Conservation (phyloP, 768 basidiomycete species). For the Lenzites betulinus region DNA sequence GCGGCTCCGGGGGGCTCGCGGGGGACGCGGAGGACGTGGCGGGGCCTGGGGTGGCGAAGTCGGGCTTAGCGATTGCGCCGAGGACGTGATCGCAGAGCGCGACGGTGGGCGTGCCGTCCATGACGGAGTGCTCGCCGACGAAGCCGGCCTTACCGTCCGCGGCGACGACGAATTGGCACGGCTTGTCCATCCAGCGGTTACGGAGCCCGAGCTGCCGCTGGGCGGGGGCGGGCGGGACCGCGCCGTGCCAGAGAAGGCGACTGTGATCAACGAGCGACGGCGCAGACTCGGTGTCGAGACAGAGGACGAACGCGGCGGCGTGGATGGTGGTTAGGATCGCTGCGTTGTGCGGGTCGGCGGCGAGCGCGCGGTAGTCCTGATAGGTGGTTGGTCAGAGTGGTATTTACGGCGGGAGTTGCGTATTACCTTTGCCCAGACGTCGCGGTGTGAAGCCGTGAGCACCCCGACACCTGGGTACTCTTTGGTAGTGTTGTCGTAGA, state of each 20-base stretch:
- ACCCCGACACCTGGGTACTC: slow-evolving; percentile 77
- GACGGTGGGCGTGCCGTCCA: slow-evolving; percentile 86
- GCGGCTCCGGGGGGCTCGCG: slow-evolving; percentile 38
- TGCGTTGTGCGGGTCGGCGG: slow-evolving; percentile 61
- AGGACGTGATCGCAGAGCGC: slow-evolving; percentile 73
- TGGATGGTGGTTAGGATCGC: slow-evolving; percentile 72
- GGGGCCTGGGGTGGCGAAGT: no score
- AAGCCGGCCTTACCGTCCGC: slow-evolving; percentile 81
- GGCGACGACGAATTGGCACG: slow-evolving; percentile 81
- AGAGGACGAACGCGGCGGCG: slow-evolving; percentile 83
- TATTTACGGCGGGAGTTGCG: background rate
- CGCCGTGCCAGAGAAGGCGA: slow-evolving; percentile 82
- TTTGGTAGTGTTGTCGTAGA: slow-evolving; percentile 62
- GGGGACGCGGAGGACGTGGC: slow-evolving; percentile 47
- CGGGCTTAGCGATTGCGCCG: slow-evolving; percentile 53
- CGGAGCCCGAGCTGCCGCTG: slow-evolving; percentile 48
- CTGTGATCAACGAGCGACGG: slow-evolving; percentile 57
- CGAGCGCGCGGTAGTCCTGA: slow-evolving; percentile 66
- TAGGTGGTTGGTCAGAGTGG: background rate
- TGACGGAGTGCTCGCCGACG: slow-evolving; percentile 91
- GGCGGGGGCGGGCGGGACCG: slow-evolving; percentile 33
- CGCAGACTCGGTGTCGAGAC: slow-evolving; percentile 68
- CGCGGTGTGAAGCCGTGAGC: slow-evolving; percentile 77
- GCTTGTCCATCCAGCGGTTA: slow-evolving; percentile 90
- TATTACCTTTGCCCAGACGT: slow-evolving; percentile 83